phyloP scores from a whole-genome alignment of 2,329 filamentous ascomycete species.

The Hortaea sp. region DNA sequence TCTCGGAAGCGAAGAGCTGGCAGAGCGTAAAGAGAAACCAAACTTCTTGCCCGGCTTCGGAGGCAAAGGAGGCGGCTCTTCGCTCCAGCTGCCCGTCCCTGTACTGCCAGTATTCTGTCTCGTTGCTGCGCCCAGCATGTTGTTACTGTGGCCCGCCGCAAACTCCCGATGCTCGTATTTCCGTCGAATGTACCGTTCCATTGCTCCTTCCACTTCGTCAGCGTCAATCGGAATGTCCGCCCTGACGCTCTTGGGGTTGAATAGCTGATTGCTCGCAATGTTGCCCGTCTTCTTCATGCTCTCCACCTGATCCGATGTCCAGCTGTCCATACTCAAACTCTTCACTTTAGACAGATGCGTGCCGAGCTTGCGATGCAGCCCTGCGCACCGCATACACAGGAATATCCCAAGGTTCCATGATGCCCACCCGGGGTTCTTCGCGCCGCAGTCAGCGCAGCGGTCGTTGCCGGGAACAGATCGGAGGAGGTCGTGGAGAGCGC shows the following conservation, averaged over 20 bases:
- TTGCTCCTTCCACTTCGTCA: constrained; percentile 85
- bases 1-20: constrained; percentile 58
- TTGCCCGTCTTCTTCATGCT: constrained; percentile 95
- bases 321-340: constrained; percentile 96
- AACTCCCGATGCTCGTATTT: constrained; percentile 71
- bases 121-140: constrained; percentile 7
- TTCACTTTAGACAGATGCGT: constrained; percentile 99
- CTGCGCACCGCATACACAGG: constrained; percentile 93
- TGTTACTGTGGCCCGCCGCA: constrained; percentile 28
- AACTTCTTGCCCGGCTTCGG: constrained; percentile 53
- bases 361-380: constrained; percentile 89
- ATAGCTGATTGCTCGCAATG: constrained; percentile 70
- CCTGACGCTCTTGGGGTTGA: constrained; percentile 75
- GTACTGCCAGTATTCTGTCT: constrained; percentile 49
- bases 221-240: constrained; percentile 79
- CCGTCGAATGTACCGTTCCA: constrained; percentile 90
- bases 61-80: constrained; percentile 47
- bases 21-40: constrained; percentile 56
- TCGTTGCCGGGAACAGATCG: constrained; percentile 80
- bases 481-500: constrained; percentile 78
- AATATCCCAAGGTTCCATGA: constrained; percentile 98
- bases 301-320: constrained; percentile 95
- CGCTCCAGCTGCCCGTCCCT: constrained; percentile 40
- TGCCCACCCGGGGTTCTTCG: constrained; percentile 91
- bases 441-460: constrained; percentile 83